phyloP scores from a whole-genome alignment of 805 yeast species.

The Schwanniomyces occidentalis region DNA sequence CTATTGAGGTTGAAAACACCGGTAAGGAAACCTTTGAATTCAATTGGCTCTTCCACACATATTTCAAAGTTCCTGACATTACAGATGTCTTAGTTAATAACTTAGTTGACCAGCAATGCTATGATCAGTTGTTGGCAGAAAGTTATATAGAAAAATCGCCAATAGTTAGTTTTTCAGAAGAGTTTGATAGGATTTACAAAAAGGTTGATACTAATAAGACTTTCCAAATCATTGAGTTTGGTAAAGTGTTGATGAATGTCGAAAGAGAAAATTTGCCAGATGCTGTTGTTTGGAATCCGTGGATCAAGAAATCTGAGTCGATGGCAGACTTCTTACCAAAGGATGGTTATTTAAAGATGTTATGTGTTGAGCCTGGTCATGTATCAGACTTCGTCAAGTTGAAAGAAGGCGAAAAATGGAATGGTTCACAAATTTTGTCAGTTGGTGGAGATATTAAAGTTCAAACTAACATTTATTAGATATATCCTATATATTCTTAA shows the following conservation, averaged over 20 bases:
- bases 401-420: slow-evolving; percentile 75
- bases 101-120: slow-evolving; percentile 67
- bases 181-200: slow-evolving; percentile 83
- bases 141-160: slow-evolving; percentile 73
- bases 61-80: slow-evolving; percentile 72
- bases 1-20: slow-evolving; percentile 74
- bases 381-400: slow-evolving; percentile 69
- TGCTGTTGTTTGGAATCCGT: slow-evolving; percentile 96
- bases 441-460: slow-evolving; percentile 61
- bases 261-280: slow-evolving; percentile 63
- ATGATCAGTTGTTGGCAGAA: slow-evolving; percentile 71
- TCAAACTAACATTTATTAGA: slow-evolving; percentile 49
- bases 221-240: slow-evolving; percentile 69
- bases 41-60: slow-evolving; percentile 95
- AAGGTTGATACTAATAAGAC: slow-evolving; percentile 53
- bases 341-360: slow-evolving; percentile 79
- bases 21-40: slow-evolving; percentile 70
- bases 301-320: slow-evolving; percentile 77
- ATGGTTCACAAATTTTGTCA: slow-evolving; percentile 61
- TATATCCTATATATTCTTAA: slow-evolving; percentile 1
- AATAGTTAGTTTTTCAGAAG: slow-evolving; percentile 68
- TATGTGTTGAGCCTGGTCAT: slow-evolving; percentile 93
- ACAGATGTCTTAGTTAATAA: slow-evolving; percentile 78
- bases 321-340: slow-evolving; percentile 92
- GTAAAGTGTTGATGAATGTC: slow-evolving; percentile 69